Percentiles rank a stretch among this genome's conserved stretches.
Conservation (phyloP, 164 flowering plant genomes). For the Vitis cinerea region DNA sequence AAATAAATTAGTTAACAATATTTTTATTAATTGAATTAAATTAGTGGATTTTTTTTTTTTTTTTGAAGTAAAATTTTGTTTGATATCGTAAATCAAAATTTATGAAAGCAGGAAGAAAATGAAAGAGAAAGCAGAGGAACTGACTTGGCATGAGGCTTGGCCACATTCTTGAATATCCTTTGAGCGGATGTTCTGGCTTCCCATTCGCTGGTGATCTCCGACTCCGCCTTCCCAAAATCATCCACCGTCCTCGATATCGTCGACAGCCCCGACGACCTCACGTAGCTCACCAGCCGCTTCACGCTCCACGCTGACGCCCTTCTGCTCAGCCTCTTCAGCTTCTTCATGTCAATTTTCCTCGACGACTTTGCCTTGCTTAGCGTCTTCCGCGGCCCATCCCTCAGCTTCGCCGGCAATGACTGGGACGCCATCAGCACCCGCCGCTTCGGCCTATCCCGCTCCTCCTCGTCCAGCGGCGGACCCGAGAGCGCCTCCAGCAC, state of each 20-base stretch:
- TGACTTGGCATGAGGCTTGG: conserved; percentile 55
- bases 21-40: no score
- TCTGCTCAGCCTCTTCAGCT: conserved; percentile 34
- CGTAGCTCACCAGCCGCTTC: conserved; percentile 34
- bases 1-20: no score
- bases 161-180: conserved; percentile 58
- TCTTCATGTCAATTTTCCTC: conserved; percentile 42
- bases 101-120: not conserved
- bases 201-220: conserved; percentile 52
- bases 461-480: conserved; percentile 27
- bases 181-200: conserved; percentile 49
- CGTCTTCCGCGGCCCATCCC: not conserved
- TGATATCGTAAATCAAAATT: no score
- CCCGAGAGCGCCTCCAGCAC: conserved; percentile 38
- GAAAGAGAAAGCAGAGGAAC: conserved; percentile 3
- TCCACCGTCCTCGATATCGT: conserved; percentile 46
- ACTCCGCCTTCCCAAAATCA: conserved; percentile 26
- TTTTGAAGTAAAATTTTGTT: not conserved
- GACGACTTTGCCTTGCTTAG: not conserved
- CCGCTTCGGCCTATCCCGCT: not conserved
- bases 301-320: conserved; percentile 41
- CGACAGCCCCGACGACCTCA: conserved; percentile 36
- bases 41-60: no score
- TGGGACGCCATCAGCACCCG: not conserved
- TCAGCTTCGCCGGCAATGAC: conserved; percentile 21